phyloP scores from a whole-genome alignment of 78 protist genomes.

The Dictyostelium discoideum region DNA sequence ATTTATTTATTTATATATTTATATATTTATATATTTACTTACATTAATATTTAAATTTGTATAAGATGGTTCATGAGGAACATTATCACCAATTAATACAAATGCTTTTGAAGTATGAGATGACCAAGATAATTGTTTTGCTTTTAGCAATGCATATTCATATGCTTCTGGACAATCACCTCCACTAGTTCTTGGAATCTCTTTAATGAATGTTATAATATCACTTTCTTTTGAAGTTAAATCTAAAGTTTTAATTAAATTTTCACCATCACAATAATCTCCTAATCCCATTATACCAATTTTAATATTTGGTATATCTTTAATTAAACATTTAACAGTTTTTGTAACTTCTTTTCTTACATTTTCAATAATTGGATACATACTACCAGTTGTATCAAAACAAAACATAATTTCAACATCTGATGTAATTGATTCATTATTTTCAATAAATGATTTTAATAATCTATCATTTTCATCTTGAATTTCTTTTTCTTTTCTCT shows the following conservation, averaged over 20 bases:
- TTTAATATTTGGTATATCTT: constrained; percentile 58
- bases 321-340: constrained; percentile 61
- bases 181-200: constrained; percentile 50
- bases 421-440: constrained; percentile 23
- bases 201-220: constrained; percentile 20
- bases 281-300: constrained; percentile 85
- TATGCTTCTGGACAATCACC: constrained; percentile 86
- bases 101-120: constrained; percentile 75
- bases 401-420: constrained; percentile 83
- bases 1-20: neutral
- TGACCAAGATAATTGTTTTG: constrained; percentile 74
- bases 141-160: constrained; percentile 64
- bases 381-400: constrained; percentile 85
- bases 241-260: constrained; percentile 24
- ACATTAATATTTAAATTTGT: constrained; percentile 46
- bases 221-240: constrained; percentile 3
- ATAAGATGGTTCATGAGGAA: constrained; percentile 76
- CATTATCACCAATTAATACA: constrained; percentile 83
- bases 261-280: constrained; percentile 74
- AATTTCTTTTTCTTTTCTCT: neutral
- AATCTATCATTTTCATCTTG: constrained; percentile 29
- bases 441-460: constrained; percentile 44
- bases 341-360: constrained; percentile 50
- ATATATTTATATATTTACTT: neutral
- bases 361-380: constrained; percentile 28